Evolutionary conservation across 371 early-diverging fungal species (phyloP).

Genomic region (Mucor sp.): DNA sequence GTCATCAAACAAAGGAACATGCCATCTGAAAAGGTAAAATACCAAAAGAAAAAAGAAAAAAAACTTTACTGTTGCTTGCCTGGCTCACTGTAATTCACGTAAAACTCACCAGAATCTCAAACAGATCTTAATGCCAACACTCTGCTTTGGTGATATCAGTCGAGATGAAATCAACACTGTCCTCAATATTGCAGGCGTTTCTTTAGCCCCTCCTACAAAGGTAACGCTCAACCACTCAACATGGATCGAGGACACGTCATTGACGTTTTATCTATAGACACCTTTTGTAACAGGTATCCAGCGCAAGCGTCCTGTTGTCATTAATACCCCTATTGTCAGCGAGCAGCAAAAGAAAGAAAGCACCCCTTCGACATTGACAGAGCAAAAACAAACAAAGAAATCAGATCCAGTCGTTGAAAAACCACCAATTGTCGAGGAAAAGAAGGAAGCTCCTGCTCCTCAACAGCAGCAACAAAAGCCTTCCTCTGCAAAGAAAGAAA

Average conservation of each 20-base stretch:
- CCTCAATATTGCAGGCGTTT: constrained; percentile 50
- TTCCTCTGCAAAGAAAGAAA: not conserved
- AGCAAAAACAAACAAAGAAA: not conserved
- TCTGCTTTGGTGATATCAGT: constrained; percentile 60
- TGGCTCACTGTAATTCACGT: not conserved
- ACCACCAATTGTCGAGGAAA: not conserved
- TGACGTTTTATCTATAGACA: constrained; percentile 23
- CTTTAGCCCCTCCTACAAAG: constrained; percentile 43
- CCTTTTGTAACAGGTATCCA: constrained; percentile 46
- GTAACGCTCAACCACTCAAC: constrained; percentile 22
- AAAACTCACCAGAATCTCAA: constrained; percentile 18
- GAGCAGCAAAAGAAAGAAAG: not conserved
- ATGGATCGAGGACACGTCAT: not conserved
- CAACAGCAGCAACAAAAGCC: not conserved
- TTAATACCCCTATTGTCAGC: constrained; percentile 2
- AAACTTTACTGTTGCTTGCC: not conserved
- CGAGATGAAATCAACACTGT: constrained; percentile 64
- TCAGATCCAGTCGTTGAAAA: not conserved
- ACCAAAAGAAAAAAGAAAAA: not conserved
- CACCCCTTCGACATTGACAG: not conserved
- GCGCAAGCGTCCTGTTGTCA: constrained; percentile 15
- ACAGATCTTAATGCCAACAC: constrained; percentile 24
- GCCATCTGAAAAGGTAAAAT: constrained; percentile 28
- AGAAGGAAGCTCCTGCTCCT: not conserved
- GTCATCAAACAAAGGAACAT: constrained; percentile 6